Base-by-base conservation (phyloP, 1,139 yeast genomes). In the Taphrina populina region DNA sequence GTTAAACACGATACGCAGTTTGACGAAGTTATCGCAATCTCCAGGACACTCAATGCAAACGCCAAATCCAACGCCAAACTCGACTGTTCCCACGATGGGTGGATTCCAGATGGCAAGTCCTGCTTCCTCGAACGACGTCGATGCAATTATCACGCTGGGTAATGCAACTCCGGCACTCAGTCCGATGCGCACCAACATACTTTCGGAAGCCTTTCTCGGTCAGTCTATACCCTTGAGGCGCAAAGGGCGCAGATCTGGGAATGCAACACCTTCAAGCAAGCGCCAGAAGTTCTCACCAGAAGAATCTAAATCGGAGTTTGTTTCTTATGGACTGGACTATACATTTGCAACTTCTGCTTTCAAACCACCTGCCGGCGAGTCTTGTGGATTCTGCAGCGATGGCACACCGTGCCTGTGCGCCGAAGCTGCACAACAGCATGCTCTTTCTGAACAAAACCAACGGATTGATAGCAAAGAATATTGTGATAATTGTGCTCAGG, bases 321-420 rank as follows among this genome's bases (percentile, higher is more conserved):
- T 29, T 13, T 13, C 33, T 13, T 29, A 11, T 13, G 33, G 33
- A 29, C n/a, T 37, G 27, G 43, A 37, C 43, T 30, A 30, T 13
- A 29, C 24, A 6, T 43, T 43, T 10, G 23, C 20, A 26, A 19
- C 29, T 19, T 29, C 47, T n/a, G 35, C 40, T 6, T 35, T 41
- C 41, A 36, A 35, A 21, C 51, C 49, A 2, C 47, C 49, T 11
- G 43, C 37, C 3, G 47, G 81, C 57, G 95, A 86, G 62, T 79
- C 83, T 60, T 90, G 97, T 70, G 96, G 96, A 1, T 90, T 90
- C 69, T 90, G 97, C 66, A 81, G 95, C 0, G 95, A 85, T 64
- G 95, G 84, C 62, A 83, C 95, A 0, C 94, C 95, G 3, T 90
- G 97, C 70, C 86, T 90, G 2, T 90, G 97, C 69, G 80, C 92